Evolutionary conservation across 2,329 filamentous ascomycete genomes (phyloP).

Genomic region (Zymoseptoria brevis): DNA sequence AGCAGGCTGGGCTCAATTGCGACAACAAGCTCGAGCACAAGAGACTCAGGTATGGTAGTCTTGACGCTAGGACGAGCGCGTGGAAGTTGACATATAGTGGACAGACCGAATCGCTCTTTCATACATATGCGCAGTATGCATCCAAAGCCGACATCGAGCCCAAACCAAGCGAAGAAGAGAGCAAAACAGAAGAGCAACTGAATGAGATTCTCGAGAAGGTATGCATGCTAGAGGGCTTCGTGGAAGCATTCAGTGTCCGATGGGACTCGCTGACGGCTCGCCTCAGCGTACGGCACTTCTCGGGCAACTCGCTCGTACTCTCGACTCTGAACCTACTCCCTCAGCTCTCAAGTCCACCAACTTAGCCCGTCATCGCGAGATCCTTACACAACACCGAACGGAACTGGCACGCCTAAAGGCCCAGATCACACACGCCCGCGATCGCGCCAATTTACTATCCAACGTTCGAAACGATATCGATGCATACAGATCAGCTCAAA

Average conservation of each 20-base stretch:
- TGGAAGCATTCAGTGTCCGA: not conserved
- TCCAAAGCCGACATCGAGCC: slow-evolving; percentile 68
- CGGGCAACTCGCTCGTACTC: slow-evolving; percentile 72
- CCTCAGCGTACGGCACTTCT: slow-evolving; percentile 71
- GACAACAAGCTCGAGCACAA: slow-evolving; percentile 80
- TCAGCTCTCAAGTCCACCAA: slow-evolving; percentile 98
- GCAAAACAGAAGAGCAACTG: slow-evolving; percentile 68
- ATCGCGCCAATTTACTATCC: slow-evolving; percentile 80
- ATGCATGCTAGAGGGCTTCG: slow-evolving; percentile 17
- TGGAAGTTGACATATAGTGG: slow-evolving; percentile 12
- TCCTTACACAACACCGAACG: slow-evolving; percentile 76
- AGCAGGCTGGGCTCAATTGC: slow-evolving; percentile 76
- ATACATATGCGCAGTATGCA: slow-evolving; percentile 85
- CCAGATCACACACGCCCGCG: slow-evolving; percentile 67
- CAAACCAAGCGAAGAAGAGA: slow-evolving; percentile 80
- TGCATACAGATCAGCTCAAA: slow-evolving; percentile 63
- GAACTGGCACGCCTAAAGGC: slow-evolving; percentile 70
- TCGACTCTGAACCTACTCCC: slow-evolving; percentile 86
- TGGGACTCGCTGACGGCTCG: not conserved
- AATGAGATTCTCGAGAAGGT: slow-evolving; percentile 80
- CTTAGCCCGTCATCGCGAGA: slow-evolving; percentile 80
- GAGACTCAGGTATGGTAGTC: slow-evolving; percentile 67
- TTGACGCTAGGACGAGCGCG: not conserved
- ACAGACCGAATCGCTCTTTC: slow-evolving; percentile 76
- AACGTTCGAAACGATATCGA: slow-evolving; percentile 90